phyloP scores from a whole-genome alignment of 768 basidiomycete genomes.

The Amanita fuliginea region DNA sequence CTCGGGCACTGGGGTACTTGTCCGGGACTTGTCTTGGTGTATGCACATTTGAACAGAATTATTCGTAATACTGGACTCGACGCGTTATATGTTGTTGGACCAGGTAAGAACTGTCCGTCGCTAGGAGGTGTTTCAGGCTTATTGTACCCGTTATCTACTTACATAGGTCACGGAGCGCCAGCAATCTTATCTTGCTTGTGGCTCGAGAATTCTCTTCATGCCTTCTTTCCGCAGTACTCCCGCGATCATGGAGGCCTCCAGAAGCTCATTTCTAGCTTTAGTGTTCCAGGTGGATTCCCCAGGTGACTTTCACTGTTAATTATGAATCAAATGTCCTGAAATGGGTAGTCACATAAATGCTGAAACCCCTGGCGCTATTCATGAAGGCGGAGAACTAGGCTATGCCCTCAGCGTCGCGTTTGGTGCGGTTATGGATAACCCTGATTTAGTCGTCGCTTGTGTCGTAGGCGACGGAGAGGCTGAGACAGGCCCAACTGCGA shows the following conservation, averaged over 20 bases:
- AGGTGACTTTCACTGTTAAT: constrained; percentile 27
- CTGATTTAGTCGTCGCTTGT: constrained; percentile 70
- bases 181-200: constrained; percentile 79
- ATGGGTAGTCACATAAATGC: constrained; percentile 57
- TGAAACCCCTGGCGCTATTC: constrained; percentile 81
- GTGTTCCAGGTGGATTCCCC: constrained; percentile 76
- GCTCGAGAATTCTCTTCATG: constrained; percentile 65
- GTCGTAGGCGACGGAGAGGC: constrained; percentile 87
- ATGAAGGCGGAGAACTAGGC: constrained; percentile 87
- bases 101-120: constrained; percentile 29
- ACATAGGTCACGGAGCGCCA: constrained; percentile 71
- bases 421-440: constrained; percentile 88
- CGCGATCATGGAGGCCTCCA: constrained; percentile 48
- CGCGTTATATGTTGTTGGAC: constrained; percentile 71
- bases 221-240: constrained; percentile 47
- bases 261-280: constrained; percentile 65
- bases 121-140: not conserved
- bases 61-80: constrained; percentile 51
- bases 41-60: constrained; percentile 61
- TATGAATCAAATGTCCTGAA: too few species aligned
- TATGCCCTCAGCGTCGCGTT: constrained; percentile 82
- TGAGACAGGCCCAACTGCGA: constrained; percentile 70
- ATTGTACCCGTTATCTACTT: not conserved
- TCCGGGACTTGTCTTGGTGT: constrained; percentile 61
- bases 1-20: constrained; percentile 84